A percentile compares a stretch with the other conserved stretches of the same genome.
Evolutionary conservation across 2,329 filamentous ascomycete genomes (phyloP).

Genomic region (Fusarium chlamydosporum): DNA sequence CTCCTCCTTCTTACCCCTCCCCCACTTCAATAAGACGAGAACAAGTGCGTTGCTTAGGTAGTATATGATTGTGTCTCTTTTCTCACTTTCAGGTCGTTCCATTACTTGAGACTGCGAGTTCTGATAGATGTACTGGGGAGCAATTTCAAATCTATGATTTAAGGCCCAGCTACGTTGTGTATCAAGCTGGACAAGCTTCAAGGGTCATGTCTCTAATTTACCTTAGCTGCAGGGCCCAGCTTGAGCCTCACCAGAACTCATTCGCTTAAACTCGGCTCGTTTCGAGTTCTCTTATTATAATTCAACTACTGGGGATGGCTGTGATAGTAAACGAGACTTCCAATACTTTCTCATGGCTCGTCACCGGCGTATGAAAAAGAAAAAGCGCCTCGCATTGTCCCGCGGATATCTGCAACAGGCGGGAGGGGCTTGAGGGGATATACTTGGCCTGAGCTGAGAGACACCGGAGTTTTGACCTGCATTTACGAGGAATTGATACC

Average conservation of each 20-base stretch:
- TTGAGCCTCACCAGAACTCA: slow-evolving; percentile 15
- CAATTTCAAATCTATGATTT: background rate
- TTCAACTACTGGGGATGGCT: background rate
- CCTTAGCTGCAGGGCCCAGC: slow-evolving; percentile 8
- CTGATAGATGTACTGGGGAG: background rate
- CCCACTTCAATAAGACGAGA: slow-evolving; percentile 17
- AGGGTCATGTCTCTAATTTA: slow-evolving; percentile 4
- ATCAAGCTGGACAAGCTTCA: background rate
- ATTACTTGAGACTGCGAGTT: background rate
- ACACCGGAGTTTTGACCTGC: background rate
- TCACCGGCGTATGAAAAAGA: slow-evolving; percentile 24
- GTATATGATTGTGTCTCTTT: slow-evolving; percentile 20
- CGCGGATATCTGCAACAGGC: background rate
- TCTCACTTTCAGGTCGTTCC: background rate
- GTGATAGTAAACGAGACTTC: background rate
- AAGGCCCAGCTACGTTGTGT: background rate
- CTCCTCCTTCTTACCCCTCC: slow-evolving; percentile 18
- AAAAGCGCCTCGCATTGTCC: slow-evolving; percentile 21
- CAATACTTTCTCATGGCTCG: slow-evolving; percentile 26
- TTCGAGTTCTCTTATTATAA: background rate
- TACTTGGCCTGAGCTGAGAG: slow-evolving; percentile 11
- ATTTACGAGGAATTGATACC: background rate
- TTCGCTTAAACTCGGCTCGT: background rate
- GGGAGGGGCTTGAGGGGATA: slow-evolving; percentile 10
- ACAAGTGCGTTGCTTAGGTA: background rate